phyloP scores from a whole-genome alignment of 129 eudicot species.

The Escallonia rubra region DNA sequence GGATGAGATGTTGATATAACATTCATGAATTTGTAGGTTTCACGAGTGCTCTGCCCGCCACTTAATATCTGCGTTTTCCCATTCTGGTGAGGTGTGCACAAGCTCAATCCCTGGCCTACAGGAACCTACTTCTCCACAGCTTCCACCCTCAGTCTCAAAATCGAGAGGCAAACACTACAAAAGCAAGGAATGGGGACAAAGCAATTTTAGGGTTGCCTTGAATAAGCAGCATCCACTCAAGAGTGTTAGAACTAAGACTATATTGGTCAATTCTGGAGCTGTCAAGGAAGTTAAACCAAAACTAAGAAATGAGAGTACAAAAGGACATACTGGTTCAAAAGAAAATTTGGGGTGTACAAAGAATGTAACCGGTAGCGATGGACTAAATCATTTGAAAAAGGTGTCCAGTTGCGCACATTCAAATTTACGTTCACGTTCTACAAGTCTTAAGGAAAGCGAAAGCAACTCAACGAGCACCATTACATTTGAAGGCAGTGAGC shows the following conservation, averaged over 20 bases:
- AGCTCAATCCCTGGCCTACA: constrained; percentile 14
- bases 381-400: constrained; percentile 1
- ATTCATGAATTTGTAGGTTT: constrained; percentile 32
- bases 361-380: constrained; percentile 16
- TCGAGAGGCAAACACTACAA: constrained; percentile 53
- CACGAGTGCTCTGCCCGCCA: constrained; percentile 49
- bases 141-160: constrained; percentile 58
- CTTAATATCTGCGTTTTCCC: constrained; percentile 29
- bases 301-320: background rate
- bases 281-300: constrained; percentile 8
- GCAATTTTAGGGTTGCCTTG: constrained; percentile 4
- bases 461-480: constrained; percentile 30
- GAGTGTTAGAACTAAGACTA: constrained; percentile 21
- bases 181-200: constrained; percentile 34
- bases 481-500: constrained; percentile 27
- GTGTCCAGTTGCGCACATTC: background rate
- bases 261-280: constrained; percentile 13
- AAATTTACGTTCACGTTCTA: constrained; percentile 22
- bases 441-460: constrained; percentile 14
- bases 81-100: constrained; percentile 17
- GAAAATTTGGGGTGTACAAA: constrained; percentile 25
- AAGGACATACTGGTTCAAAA: constrained; percentile 3
- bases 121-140: constrained; percentile 50
- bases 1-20: background rate
- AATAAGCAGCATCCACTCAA: constrained; percentile 34